Conservation (phyloP, 805 yeast species). For the Maudiozyma bulderi region DNA sequence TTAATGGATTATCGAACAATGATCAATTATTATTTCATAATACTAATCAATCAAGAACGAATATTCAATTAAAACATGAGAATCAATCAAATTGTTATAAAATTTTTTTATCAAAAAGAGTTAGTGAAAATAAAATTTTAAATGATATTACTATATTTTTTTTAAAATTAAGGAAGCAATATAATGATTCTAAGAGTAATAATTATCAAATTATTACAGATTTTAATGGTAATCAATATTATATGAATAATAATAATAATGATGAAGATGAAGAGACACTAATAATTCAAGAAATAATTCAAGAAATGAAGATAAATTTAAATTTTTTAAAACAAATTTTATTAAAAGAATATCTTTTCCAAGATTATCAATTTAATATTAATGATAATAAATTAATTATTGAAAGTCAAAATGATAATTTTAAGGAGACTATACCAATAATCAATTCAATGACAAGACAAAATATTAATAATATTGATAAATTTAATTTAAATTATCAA, state of each 20-base stretch:
- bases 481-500: not conserved
- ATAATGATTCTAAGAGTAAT: not conserved
- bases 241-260: not conserved
- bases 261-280: not conserved
- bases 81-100: not conserved
- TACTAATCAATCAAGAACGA: not conserved
- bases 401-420: not conserved
- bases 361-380: not conserved
- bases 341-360: not conserved
- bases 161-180: not conserved
- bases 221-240: not conserved
- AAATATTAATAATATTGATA: not conserved
- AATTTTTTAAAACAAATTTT: not conserved
- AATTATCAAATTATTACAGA: not conserved
- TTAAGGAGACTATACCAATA: not conserved
- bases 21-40: not conserved
- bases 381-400: not conserved
- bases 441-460: not conserved
- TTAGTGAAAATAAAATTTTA: not conserved
- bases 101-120: not conserved
- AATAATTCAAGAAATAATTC: not conserved
- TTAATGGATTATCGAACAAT: no score
- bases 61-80: not conserved
- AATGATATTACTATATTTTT: not conserved
- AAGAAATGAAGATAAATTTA: not conserved